phyloP scores from a whole-genome alignment of 768 basidiomycete species.

The Lentinula raphanica region DNA sequence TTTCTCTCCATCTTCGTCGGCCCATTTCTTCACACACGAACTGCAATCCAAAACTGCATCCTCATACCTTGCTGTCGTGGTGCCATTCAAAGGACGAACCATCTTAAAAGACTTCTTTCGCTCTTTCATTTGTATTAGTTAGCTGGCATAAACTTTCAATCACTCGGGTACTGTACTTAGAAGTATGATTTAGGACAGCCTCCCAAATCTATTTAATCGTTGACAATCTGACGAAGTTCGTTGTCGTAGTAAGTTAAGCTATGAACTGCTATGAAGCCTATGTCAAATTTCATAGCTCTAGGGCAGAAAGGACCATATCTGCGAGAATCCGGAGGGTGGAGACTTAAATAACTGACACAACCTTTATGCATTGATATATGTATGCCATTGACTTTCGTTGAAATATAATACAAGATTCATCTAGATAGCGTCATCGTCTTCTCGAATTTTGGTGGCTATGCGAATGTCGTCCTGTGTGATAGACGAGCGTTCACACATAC shows the following conservation, averaged over 20 bases:
- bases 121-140: constrained; percentile 3
- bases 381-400: not conserved
- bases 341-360: too few relatives aligned
- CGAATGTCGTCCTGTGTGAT: constrained; percentile 70
- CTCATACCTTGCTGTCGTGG: not conserved
- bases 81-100: not conserved
- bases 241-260: too few relatives aligned
- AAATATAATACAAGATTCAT: not conserved
- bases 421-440: not conserved
- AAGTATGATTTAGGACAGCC: constrained; percentile 1
- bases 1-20: not conserved
- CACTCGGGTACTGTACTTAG: constrained; percentile 1
- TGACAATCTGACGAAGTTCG: too few relatives aligned
- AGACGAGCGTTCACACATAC: constrained; percentile 82
- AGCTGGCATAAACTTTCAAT: constrained; percentile 7
- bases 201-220: constrained; percentile 3
- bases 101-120: too few relatives aligned
- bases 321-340: too few relatives aligned
- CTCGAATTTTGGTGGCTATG: constrained; percentile 28
- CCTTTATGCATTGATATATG: too few relatives aligned
- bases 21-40: not conserved
- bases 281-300: too few relatives aligned
- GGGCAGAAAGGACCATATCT: too few relatives aligned
- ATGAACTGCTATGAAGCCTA: too few relatives aligned
- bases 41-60: not conserved